These are phyloP conservation scores for Chondrostereum purpureum DNA, from an alignment of 1,284 basidiomycete genomes.

Conservation along the genomic window DNA sequence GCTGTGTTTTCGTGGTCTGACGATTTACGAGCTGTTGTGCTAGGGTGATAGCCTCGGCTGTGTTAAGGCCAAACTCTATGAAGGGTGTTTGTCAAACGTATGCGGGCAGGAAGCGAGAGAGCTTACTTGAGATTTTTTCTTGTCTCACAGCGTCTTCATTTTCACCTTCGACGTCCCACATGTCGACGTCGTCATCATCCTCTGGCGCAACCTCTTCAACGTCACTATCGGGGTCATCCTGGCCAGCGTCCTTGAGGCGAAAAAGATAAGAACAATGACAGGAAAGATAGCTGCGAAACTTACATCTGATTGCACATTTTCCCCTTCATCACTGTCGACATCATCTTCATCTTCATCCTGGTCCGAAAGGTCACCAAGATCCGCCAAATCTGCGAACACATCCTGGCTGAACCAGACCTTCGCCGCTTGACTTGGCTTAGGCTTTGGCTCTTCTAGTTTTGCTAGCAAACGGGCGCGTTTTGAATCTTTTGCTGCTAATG, in stretches of 20 bases:
- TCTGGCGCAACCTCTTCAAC: constrained; percentile 73
- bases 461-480: constrained; percentile 39
- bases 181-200: constrained; percentile 50
- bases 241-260: constrained; percentile 2
- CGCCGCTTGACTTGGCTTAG: constrained; percentile 41
- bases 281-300: no score
- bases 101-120: constrained; percentile 8
- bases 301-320: constrained; percentile 21
- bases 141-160: constrained; percentile 74
- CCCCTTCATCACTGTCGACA: constrained; percentile 27
- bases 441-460: constrained; percentile 30
- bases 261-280: not conserved
- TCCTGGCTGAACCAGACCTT: constrained; percentile 95
- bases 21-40: constrained; percentile 93
- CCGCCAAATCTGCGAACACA: constrained; percentile 76
- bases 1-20: constrained; percentile 79
- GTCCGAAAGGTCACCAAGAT: constrained; percentile 34
- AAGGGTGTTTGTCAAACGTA: constrained; percentile 10
- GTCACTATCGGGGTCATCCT: constrained; percentile 34
- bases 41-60: constrained; percentile 88
- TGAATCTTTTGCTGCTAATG: constrained; percentile 18
- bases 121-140: constrained; percentile 66
- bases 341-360: constrained; percentile 28
- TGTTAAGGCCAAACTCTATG: constrained; percentile 79
- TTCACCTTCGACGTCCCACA: constrained; percentile 82